Percentiles rank a stretch among this genome's conserved stretches.
These are phyloP conservation scores for Scheffersomyces quercinus DNA, from an alignment of 1,139 yeast species.

Conservation along the genomic window DNA sequence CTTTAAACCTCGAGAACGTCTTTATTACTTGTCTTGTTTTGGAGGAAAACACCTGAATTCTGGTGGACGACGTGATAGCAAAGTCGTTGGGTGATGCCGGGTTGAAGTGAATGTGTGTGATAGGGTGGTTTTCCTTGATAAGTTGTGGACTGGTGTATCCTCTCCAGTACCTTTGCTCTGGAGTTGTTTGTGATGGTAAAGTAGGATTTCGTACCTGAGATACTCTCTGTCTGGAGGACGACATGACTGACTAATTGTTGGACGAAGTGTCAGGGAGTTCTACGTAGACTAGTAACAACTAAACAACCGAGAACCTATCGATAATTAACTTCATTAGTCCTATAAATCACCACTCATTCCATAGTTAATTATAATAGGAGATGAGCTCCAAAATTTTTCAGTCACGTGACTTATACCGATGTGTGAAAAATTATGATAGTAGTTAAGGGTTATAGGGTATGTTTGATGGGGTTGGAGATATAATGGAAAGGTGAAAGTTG, in stretches of 20 bases:
- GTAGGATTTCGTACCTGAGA: conserved; percentile 73
- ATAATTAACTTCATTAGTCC: too few species aligned
- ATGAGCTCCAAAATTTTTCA: conserved; percentile 11
- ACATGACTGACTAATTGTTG: conserved; percentile 49
- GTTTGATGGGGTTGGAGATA: too few species aligned
- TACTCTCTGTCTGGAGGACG: conserved; percentile 72
- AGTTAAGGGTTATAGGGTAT: too few species aligned
- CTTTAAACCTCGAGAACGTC: conserved; percentile 89
- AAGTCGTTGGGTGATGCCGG: conserved; percentile 88
- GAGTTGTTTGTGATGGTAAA: conserved; percentile 76
- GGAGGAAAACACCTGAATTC: conserved; percentile 89
- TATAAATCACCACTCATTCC: too few species aligned
- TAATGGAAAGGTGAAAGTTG: too few species aligned
- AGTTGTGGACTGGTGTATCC: conserved; percentile 81
- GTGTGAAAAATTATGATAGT: too few species aligned
- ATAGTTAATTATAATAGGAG: conserved; percentile 8
- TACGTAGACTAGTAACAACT: too few species aligned
- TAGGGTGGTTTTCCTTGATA: conserved; percentile 91
- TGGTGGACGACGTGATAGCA: conserved; percentile 89
- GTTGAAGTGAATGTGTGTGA: conserved; percentile 83
- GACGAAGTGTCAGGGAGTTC: too few species aligned
- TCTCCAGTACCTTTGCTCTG: conserved; percentile 95
- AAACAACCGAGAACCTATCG: too few species aligned
- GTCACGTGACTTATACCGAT: conserved; percentile 2
- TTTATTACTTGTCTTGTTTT: conserved; percentile 88